Conservation (phyloP, 2,329 filamentous ascomycete genomes). For the Aspergillus bombycis region DNA sequence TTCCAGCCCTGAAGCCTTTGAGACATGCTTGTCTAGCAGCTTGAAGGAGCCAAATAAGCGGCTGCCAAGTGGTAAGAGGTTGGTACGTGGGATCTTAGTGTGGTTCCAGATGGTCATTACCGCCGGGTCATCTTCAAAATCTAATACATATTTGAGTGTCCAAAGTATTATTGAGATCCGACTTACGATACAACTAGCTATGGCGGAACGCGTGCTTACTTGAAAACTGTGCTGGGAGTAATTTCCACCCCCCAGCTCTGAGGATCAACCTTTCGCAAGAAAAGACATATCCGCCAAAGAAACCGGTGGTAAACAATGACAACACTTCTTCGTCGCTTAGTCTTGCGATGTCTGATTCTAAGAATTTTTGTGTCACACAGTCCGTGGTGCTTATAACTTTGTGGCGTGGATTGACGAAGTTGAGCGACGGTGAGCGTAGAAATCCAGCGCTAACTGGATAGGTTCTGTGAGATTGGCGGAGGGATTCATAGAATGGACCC, state of each 20-base stretch:
- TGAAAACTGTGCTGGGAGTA: background rate
- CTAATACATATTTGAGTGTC: background rate
- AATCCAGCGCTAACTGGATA: constrained; percentile 14
- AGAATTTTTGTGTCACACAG: constrained; percentile 16
- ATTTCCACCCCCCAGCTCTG: constrained; percentile 2
- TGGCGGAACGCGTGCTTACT: background rate
- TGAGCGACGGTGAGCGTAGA: constrained; percentile 15
- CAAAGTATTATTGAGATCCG: background rate
- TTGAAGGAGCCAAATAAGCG: constrained; percentile 18
- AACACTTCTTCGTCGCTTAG: constrained; percentile 20
- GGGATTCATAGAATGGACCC: constrained; percentile 13
- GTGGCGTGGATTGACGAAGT: constrained; percentile 20
- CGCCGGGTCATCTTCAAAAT: background rate
- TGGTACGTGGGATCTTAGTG: constrained; percentile 1
- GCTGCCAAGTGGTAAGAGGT: constrained; percentile 16
- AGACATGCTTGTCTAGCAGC: constrained; percentile 20
- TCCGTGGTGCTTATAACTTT: constrained; percentile 16
- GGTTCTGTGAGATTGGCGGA: constrained; percentile 13
- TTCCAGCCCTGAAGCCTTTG: background rate
- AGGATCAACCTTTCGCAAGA: constrained; percentile 14
- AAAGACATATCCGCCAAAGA: constrained; percentile 22
- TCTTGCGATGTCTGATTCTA: constrained; percentile 11
- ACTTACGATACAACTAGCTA: background rate
- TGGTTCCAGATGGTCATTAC: constrained; percentile 13
- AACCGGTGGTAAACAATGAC: constrained; percentile 19